Conservation (phyloP, 1,139 yeast species). For the Spencermartinsiella ligniputridi region DNA sequence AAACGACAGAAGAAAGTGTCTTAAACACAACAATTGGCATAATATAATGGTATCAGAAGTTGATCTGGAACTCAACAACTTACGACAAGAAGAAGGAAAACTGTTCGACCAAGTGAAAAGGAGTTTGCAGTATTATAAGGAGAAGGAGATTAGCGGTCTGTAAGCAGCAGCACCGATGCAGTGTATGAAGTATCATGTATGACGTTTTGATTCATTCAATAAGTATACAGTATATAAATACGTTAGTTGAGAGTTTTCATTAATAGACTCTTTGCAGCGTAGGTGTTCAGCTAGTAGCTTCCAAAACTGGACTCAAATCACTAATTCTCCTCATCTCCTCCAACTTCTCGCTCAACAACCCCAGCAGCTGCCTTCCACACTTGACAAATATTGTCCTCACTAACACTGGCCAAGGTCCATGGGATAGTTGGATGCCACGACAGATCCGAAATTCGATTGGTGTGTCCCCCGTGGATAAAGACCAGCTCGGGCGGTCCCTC, state of each 20-base stretch:
- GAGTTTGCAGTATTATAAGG: conserved; percentile 14
- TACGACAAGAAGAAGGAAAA: conserved; percentile 32
- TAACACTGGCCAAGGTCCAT: conserved; percentile 77
- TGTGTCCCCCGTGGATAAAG: conserved; percentile 87
- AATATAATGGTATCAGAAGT: conserved; percentile 44
- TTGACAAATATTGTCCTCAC: conserved; percentile 87
- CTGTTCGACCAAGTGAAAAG: conserved; percentile 9
- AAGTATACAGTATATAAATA: too few species aligned
- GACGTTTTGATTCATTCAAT: too few species aligned
- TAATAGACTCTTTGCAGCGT: too few species aligned
- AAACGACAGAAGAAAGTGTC: conserved; percentile 62
- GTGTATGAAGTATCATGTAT: too few species aligned
- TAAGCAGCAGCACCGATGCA: neutral
- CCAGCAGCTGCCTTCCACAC: conserved; percentile 60
- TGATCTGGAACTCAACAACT: conserved; percentile 36
- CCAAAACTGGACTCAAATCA: too few species aligned
- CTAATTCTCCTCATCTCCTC: too few species aligned
- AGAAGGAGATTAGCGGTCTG: conserved; percentile 10
- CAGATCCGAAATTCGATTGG: conserved; percentile 80
- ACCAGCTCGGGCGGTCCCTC: conserved; percentile 41
- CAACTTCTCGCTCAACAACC: conserved; percentile 46
- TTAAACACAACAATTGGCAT: conserved; percentile 65
- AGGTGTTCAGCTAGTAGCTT: too few species aligned
- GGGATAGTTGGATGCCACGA: conserved; percentile 81
- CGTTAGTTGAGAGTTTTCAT: too few species aligned